phyloP scores from a whole-genome alignment of 768 basidiomycete genomes.

The Pholiota molesta region DNA sequence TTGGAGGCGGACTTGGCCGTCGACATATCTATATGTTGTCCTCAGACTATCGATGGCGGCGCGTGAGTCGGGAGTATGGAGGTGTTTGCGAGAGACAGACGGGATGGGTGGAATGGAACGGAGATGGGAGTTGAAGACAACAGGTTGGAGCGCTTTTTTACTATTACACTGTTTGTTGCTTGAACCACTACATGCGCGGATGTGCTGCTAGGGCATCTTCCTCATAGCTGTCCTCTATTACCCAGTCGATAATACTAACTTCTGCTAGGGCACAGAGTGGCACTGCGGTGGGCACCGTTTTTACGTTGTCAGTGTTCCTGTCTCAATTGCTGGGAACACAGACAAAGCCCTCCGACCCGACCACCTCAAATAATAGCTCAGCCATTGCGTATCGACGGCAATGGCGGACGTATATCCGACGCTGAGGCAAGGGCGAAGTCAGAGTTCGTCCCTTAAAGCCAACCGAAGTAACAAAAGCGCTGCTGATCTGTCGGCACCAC shows the following conservation, averaged over 20 bases:
- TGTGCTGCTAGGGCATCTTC: conserved; percentile 16
- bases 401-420: conserved; percentile 24
- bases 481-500: conserved; percentile 34
- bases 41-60: not conserved
- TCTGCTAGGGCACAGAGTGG: conserved; percentile 14
- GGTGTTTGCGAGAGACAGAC: not conserved
- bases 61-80: not conserved
- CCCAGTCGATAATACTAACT: conserved; percentile 14
- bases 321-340: conserved; percentile 16
- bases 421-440: conserved; percentile 24
- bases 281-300: conserved; percentile 10
- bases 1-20: conserved; percentile 39
- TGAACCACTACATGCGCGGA: conserved; percentile 27
- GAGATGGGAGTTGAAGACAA: conserved; percentile 19
- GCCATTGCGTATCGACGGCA: conserved; percentile 10
- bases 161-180: conserved; percentile 23
- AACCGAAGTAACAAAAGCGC: conserved; percentile 19
- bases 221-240: not conserved
- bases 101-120: conserved; percentile 6
- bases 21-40: conserved; percentile 32
- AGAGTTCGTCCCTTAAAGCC: conserved; percentile 23
- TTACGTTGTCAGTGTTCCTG: conserved; percentile 14
- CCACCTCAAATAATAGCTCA: conserved; percentile 14
- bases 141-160: conserved; percentile 16
- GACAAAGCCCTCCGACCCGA: conserved; percentile 11